A percentile compares a stretch with the other conserved stretches of the same genome.
phyloP scores from a whole-genome alignment of 805 yeast genomes.

The Starmerella stigmatis region DNA sequence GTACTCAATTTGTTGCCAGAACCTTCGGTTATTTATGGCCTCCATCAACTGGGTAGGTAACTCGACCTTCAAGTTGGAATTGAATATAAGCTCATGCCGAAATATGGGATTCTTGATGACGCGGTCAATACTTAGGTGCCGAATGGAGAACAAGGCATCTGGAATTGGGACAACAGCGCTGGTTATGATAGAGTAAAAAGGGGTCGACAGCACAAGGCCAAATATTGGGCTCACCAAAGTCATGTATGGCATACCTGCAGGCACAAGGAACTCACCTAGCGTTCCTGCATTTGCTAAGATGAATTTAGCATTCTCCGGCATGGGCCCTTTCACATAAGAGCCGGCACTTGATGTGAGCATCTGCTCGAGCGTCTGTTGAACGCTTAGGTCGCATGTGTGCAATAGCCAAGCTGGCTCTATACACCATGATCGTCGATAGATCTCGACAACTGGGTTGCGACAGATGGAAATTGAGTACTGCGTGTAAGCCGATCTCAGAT shows the following conservation, averaged over 20 bases:
- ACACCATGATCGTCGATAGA: not conserved
- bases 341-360: too few relatives aligned
- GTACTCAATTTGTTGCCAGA: slow-evolving; percentile 83
- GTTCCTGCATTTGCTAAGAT: not conserved
- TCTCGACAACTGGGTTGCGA: not conserved
- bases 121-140: slow-evolving; percentile 79
- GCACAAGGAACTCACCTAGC: slow-evolving; percentile 9
- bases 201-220: slow-evolving; percentile 16
- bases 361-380: not conserved
- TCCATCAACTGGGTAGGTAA: slow-evolving; percentile 1
- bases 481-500: too few relatives aligned
- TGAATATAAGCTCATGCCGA: slow-evolving; percentile 85
- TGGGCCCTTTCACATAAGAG: too few relatives aligned
- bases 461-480: not conserved
- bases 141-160: slow-evolving; percentile 64
- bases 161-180: slow-evolving; percentile 34
- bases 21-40: slow-evolving; percentile 24
- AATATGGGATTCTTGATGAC: slow-evolving; percentile 84
- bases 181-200: slow-evolving; percentile 17
- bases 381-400: not conserved
- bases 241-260: slow-evolving; percentile 18
- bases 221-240: not conserved
- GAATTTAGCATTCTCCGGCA: too few relatives aligned
- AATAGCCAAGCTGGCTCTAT: slow-evolving; percentile 1
- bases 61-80: slow-evolving; percentile 63